phyloP scores from a whole-genome alignment of 192 early-diverging fungal genomes.

The Coemansia sp. region DNA sequence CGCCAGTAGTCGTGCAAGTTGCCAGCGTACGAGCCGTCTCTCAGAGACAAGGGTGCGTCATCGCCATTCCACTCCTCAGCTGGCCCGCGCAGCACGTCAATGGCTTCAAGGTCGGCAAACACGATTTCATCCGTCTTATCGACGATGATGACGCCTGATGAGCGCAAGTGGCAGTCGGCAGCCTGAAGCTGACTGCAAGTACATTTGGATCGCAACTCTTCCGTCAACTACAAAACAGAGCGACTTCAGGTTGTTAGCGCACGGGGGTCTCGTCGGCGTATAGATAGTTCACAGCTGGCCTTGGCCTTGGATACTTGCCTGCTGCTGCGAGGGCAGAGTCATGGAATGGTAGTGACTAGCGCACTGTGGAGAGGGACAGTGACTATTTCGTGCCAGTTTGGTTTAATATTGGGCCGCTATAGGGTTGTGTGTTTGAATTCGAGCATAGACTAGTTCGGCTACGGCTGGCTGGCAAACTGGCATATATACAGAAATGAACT shows the following conservation, averaged over 20 bases:
- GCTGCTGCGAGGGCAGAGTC: conserved; percentile 1
- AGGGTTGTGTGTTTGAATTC: neutral
- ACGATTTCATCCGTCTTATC: conserved; percentile 22
- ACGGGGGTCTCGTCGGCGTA: too few relatives aligned
- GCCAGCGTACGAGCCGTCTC: conserved; percentile 24
- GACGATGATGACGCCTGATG: conserved; percentile 42
- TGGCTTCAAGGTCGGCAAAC: conserved; percentile 42
- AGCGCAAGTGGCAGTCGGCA: conserved; percentile 45
- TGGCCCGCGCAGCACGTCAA: conserved; percentile 43
- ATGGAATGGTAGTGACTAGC: neutral
- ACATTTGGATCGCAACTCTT: conserved; percentile 23
- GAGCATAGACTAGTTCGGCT: conserved; percentile 1
- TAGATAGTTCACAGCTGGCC: neutral
- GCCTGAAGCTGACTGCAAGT: conserved; percentile 24
- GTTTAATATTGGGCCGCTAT: neutral
- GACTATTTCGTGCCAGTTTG: too few relatives aligned
- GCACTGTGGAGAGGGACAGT: neutral
- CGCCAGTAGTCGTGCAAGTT: conserved; percentile 27
- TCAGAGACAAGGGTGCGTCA: conserved; percentile 9
- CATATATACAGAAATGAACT: neutral
- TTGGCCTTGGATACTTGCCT: neutral
- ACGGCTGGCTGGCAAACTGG: neutral
- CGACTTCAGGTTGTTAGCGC: neutral
- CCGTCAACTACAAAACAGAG: conserved; percentile 15
- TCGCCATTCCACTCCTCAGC: conserved; percentile 36